Conservation (phyloP, 1,139 yeast species). For the Tardiomyces blankii region DNA sequence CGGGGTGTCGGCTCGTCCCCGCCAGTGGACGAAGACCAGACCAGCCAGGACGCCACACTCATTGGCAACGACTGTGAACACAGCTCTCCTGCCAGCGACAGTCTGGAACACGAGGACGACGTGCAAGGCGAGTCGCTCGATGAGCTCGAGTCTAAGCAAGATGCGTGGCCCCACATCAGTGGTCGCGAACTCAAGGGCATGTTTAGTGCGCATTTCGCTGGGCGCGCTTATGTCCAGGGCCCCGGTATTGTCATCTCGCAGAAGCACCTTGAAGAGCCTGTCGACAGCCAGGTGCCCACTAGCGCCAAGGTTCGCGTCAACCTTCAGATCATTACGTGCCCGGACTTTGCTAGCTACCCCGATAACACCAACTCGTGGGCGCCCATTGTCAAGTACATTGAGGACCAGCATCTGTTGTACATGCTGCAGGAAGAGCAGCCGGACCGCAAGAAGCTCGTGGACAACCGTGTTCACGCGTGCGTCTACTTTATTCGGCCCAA, state of each 20-base stretch:
- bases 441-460: constrained; percentile 35
- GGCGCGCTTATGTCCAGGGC: no score
- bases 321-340: constrained; percentile 17
- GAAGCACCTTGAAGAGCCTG: not conserved
- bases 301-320: not conserved
- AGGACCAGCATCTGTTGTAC: constrained; percentile 45
- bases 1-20: no score
- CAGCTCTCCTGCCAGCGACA: no score
- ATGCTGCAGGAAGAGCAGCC: constrained; percentile 71
- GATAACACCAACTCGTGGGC: constrained; percentile 49
- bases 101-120: no score
- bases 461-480: constrained; percentile 66
- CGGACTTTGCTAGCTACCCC: constrained; percentile 69
- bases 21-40: no score
- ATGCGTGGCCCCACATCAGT: no score
- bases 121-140: no score
- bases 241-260: not conserved
- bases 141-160: no score
- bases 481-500: constrained; percentile 57
- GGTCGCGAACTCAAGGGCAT: no score
- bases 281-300: not conserved
- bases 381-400: constrained; percentile 47
- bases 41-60: no score
- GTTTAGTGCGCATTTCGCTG: no score
- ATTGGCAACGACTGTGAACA: no score